Conservation (phyloP, 2,329 filamentous ascomycete species). For the Arthrobotrys musiformis region DNA sequence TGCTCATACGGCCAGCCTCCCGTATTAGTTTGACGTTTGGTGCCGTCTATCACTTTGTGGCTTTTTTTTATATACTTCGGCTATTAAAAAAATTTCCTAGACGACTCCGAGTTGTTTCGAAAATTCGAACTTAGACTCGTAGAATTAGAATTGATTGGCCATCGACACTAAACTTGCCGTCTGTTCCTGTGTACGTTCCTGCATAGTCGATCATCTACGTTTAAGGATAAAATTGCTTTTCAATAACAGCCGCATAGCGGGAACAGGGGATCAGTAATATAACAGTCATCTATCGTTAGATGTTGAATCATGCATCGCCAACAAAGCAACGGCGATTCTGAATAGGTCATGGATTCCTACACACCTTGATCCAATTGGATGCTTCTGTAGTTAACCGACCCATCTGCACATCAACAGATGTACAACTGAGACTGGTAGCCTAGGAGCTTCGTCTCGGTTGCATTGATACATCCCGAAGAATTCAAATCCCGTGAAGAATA, state of each 20-base stretch:
- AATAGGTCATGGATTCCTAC: neutral
- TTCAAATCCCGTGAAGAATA: neutral
- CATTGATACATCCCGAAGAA: neutral
- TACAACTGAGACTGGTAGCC: neutral
- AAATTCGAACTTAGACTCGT: neutral
- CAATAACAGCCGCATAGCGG: neutral
- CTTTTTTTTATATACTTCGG: neutral
- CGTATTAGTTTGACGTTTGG: constrained; percentile 12
- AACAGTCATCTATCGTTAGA: neutral
- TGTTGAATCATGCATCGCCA: neutral
- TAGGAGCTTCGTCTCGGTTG: neutral
- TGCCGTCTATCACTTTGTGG: neutral
- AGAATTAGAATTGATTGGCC: neutral
- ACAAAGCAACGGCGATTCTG: neutral
- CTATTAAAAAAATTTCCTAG: neutral
- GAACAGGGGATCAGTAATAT: neutral
- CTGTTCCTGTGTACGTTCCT: neutral
- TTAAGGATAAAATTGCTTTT: neutral
- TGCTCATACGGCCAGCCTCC: neutral
- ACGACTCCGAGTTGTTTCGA: neutral
- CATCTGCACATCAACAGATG: neutral
- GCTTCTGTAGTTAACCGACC: neutral
- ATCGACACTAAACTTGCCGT: neutral
- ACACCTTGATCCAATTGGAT: neutral
- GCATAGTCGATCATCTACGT: neutral